These are phyloP conservation scores for Achlya hypogyna DNA, from an alignment of 352 stramenopile genomes.

Conservation along the genomic window DNA sequence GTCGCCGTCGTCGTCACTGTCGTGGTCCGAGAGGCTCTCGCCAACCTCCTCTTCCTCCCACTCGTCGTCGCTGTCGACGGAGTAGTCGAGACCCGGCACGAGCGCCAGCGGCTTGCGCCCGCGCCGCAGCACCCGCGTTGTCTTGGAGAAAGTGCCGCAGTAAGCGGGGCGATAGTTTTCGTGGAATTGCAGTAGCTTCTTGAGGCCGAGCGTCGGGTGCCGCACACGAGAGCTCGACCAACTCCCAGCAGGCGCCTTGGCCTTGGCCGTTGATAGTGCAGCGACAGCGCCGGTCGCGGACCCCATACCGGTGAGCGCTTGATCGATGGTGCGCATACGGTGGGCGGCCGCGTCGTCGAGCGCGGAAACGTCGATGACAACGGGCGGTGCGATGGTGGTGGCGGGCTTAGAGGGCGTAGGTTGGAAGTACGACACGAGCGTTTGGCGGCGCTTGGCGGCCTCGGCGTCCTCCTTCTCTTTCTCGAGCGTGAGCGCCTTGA, in stretches of 20 bases:
- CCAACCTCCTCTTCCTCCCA: constrained; percentile 84
- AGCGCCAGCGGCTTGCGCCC: constrained; percentile 55
- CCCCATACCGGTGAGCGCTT: not conserved
- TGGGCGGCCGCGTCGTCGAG: not conserved
- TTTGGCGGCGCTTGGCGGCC: constrained; percentile 49
- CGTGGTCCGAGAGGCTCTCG: constrained; percentile 67
- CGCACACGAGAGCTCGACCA: constrained; percentile 47
- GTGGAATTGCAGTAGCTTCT: constrained; percentile 83
- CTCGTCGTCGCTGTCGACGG: constrained; percentile 78
- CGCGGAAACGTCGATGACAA: not conserved
- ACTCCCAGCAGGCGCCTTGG: constrained; percentile 16
- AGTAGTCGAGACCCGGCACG: constrained; percentile 62
- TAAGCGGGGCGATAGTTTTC: constrained; percentile 77
- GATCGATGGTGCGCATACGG: not conserved
- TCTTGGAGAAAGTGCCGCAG: constrained; percentile 63
- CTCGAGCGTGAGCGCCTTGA: constrained; percentile 1
- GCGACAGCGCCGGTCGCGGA: not conserved
- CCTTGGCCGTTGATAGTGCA: not conserved
- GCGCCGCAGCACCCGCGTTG: constrained; percentile 41
- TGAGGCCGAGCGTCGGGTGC: constrained; percentile 51
- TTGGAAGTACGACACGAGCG: constrained; percentile 52
- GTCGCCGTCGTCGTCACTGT: constrained; percentile 56
- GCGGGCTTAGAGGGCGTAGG: constrained; percentile 12
- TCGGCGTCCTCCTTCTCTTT: constrained; percentile 17
- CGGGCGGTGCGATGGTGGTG: not conserved